phyloP scores from a whole-genome alignment of 176 grass and related monocot species.

The Saccharum officinarum region DNA sequence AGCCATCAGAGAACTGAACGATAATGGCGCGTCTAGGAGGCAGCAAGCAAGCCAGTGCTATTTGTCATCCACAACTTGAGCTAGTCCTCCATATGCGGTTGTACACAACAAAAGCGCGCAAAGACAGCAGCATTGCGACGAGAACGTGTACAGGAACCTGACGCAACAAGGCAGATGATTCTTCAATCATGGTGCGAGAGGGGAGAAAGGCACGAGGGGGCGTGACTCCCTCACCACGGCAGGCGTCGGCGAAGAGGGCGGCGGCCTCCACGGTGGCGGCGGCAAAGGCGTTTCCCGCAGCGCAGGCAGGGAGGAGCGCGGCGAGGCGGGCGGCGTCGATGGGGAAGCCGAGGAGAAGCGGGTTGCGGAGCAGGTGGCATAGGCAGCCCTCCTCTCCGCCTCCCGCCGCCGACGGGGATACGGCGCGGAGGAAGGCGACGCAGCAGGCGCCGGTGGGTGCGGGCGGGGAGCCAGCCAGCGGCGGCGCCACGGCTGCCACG shows the following conservation, averaged over 20 bases:
- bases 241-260: slow-evolving; percentile 24
- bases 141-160: not conserved
- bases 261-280: slow-evolving; percentile 19
- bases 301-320: slow-evolving; percentile 45
- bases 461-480: not conserved
- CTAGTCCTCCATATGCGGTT: not conserved
- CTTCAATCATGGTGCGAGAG: not conserved
- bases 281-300: slow-evolving; percentile 27
- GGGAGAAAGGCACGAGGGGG: not conserved
- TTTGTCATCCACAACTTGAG: not conserved
- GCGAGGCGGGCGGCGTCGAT: slow-evolving; percentile 42
- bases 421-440: slow-evolving; percentile 47
- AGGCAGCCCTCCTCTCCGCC: slow-evolving; percentile 30
- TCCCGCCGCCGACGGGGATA: slow-evolving; percentile 3
- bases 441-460: slow-evolving; percentile 47
- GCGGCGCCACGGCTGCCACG: slow-evolving; percentile 36
- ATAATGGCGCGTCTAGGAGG: not conserved
- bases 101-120: not conserved
- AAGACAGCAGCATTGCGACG: not conserved
- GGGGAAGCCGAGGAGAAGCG: slow-evolving; percentile 54
- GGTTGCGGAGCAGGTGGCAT: slow-evolving; percentile 54
- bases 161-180: not conserved
- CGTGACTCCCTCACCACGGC: slow-evolving; percentile 8
- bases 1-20: not conserved
- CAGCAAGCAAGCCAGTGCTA: not conserved